Base-by-base conservation (phyloP, 2,329 filamentous ascomycete genomes). In the Falciphora oryzae region DNA sequence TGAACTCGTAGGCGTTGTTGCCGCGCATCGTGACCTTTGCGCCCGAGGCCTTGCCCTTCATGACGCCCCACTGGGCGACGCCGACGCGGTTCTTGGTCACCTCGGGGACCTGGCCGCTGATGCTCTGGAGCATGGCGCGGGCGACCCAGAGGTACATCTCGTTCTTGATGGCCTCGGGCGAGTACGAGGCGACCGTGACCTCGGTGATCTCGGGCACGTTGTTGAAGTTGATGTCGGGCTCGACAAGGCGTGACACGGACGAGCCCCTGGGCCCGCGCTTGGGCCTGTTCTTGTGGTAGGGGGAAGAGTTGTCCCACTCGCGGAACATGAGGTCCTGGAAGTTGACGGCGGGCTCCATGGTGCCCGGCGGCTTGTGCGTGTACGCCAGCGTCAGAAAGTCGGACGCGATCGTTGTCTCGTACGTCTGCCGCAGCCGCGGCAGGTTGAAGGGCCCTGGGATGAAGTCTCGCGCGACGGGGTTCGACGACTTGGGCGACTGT, bases 311-410 rank as follows among this genome's bases (percentile, higher is more conserved):
- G 66, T 94, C 90, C 95, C 95, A 99, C 71, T 85, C 80, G 65
- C 95, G 87, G 61, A 62, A 62, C 70, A 98, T 80, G 67, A 91
- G 87, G 66, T 92, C 86, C 67, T 82, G 79, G 25, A 44, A 44
- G 63, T 79, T 76, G n/a, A 76, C 75, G 44, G 73, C 71, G 69
- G 75, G 83, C 74, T 79, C 74, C 14, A 75, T 82, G 8, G 89
- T 90, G 66, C 93, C 93, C 0, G 93, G 93, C 1, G 92, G 91
- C 63, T 81, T 86, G 80, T 99, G 95, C 65, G 86, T 85, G 80
- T 99, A 99, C 70, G 90, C 87, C 72, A 99, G 84, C 60, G 93
- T 90, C 80, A 98, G 87, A 71, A 97, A 84, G 77, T 99, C 95
- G 35, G 91, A 83, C 57, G 92, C 90, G 70, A 97, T 85, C 66